Conservation (phyloP, 2,329 filamentous ascomycete genomes). For the Talaromyces sp. region DNA sequence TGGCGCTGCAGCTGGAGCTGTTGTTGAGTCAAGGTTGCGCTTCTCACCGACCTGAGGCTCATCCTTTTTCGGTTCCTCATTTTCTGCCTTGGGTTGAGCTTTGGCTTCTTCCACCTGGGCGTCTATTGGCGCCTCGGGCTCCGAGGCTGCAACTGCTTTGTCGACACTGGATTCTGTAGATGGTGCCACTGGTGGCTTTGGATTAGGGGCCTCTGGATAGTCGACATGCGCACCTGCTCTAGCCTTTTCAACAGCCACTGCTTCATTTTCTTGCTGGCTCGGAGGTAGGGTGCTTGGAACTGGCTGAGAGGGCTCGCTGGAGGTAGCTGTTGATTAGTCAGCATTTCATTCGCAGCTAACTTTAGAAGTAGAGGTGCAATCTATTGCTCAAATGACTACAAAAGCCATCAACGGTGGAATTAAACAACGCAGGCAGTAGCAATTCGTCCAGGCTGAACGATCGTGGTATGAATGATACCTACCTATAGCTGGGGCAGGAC, state of each 20-base stretch:
- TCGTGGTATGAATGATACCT: slow-evolving; percentile 14
- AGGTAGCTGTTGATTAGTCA: slow-evolving; percentile 24
- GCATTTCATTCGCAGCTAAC: slow-evolving; percentile 4
- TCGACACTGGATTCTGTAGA: slow-evolving; percentile 7
- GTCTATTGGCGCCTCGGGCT: slow-evolving; percentile 10
- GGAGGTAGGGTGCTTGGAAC: slow-evolving; percentile 18
- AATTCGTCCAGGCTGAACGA: slow-evolving; percentile 1
- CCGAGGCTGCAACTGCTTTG: slow-evolving; percentile 10
- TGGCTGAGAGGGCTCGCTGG: slow-evolving; percentile 17
- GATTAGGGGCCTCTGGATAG: slow-evolving; percentile 10
- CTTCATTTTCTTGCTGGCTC: slow-evolving; percentile 15
- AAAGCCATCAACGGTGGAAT: too few species aligned
- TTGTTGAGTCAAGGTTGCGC: slow-evolving; percentile 20
- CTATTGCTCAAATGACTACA: too few species aligned
- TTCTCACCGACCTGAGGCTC: slow-evolving; percentile 21
- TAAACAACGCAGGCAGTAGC: too few species aligned
- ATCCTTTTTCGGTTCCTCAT: not conserved
- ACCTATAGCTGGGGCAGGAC: slow-evolving; percentile 24
- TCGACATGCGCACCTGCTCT: slow-evolving; percentile 6
- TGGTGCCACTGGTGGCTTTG: slow-evolving; percentile 8
- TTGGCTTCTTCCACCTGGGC: slow-evolving; percentile 6
- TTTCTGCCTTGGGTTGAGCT: slow-evolving; percentile 2
- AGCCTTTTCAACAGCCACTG: slow-evolving; percentile 2
- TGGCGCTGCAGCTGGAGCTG: not conserved
- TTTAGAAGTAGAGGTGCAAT: not conserved